Conservation (phyloP, 78 protist genomes). For the Protostelium mycophagum region DNA sequence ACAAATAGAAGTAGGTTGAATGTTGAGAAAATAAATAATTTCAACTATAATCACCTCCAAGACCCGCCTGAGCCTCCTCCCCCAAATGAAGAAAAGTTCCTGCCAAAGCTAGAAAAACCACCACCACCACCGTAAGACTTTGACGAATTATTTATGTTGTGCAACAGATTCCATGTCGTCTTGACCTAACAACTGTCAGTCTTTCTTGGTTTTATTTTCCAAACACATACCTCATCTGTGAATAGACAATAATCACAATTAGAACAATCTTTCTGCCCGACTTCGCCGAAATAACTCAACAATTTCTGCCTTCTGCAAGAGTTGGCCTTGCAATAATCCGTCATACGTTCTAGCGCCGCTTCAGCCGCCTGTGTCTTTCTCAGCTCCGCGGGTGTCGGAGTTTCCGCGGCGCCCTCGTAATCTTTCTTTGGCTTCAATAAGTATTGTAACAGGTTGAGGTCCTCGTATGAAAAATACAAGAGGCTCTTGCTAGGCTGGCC, state of each 20-base stretch:
- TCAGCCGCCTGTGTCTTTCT: background rate
- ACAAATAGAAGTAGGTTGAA: too few species aligned
- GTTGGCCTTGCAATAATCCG: background rate
- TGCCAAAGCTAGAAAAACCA: too few species aligned
- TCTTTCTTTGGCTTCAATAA: background rate
- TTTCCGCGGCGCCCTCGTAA: background rate
- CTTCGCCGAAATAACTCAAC: background rate
- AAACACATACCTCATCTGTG: background rate
- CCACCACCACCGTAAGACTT: too few species aligned
- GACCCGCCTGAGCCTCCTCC: too few species aligned
- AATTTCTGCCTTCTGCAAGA: background rate
- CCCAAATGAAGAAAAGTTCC: too few species aligned
- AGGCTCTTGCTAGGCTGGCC: constrained; percentile 46
- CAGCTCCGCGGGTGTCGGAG: too few species aligned
- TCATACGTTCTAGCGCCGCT: background rate
- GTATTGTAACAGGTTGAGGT: constrained; percentile 2
- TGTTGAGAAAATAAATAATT: too few species aligned
- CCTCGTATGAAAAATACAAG: constrained; percentile 11
- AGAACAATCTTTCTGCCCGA: background rate
- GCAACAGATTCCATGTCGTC: too few species aligned
- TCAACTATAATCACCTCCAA: too few species aligned
- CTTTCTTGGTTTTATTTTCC: background rate
- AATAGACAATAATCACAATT: background rate
- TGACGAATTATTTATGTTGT: too few species aligned
- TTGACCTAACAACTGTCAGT: background rate